Conservation (phyloP, 495 filamentous ascomycete genomes). For the Xylaria intraflava region DNA sequence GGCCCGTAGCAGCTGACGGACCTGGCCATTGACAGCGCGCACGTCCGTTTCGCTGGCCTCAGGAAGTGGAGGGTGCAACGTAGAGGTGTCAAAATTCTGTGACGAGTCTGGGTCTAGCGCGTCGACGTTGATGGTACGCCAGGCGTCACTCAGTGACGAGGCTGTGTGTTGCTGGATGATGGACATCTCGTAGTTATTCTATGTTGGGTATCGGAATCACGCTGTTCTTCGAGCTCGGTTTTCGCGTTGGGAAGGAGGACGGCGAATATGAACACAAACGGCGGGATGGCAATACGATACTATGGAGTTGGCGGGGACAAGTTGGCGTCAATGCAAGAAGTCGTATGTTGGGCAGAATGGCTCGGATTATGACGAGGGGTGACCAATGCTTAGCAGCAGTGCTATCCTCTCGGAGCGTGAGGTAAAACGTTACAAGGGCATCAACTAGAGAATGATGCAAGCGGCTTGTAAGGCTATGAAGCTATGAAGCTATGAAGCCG, state of each 20-base stretch:
- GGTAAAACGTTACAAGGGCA: background rate
- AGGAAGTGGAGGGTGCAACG: slow-evolving; percentile 65
- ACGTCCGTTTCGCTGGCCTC: slow-evolving; percentile 64
- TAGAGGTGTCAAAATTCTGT: slow-evolving; percentile 76
- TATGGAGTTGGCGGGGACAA: background rate
- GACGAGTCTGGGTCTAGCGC: slow-evolving; percentile 79
- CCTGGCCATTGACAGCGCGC: slow-evolving; percentile 63
- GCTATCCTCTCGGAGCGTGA: background rate
- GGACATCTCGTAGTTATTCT: slow-evolving; percentile 36
- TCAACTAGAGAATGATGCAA: background rate
- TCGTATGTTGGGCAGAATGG: background rate
- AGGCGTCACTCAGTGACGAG: slow-evolving; percentile 52
- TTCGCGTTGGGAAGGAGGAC: background rate
- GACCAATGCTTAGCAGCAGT: background rate
- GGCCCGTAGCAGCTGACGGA: slow-evolving; percentile 76
- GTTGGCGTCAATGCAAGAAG: background rate
- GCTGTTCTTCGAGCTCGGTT: background rate
- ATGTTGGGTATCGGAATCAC: background rate
- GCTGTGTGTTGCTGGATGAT: slow-evolving; percentile 50
- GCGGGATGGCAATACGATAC: background rate
- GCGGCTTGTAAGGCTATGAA: background rate
- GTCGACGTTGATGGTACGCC: slow-evolving; percentile 93
- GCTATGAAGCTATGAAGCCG: background rate
- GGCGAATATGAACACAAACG: background rate
- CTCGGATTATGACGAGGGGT: background rate